phyloP scores from a whole-genome alignment of 768 basidiomycete species.

The Psilocybe subaeruginosa region DNA sequence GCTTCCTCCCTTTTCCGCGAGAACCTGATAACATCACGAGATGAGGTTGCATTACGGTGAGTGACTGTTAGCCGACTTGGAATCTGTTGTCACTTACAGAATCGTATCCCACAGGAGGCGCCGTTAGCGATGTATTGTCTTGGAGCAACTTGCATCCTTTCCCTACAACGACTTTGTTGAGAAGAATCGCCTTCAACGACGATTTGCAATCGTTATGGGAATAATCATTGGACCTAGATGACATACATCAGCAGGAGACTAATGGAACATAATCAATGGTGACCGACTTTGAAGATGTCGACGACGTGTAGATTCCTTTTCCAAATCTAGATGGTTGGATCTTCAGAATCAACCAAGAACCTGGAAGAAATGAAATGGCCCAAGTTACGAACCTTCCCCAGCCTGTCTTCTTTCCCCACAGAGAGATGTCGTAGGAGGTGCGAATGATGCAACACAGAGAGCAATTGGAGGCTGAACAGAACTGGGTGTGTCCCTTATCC shows the following conservation, averaged over 20 bases:
- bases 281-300: conserved; percentile 74
- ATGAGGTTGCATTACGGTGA: background rate
- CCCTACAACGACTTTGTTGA: conserved; percentile 76
- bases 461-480: conserved; percentile 61
- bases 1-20: conserved; percentile 68
- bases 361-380: background rate
- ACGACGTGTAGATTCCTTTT: conserved; percentile 72
- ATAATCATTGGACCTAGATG: conserved; percentile 40
- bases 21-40: conserved; percentile 43
- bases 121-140: conserved; percentile 55
- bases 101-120: conserved; percentile 66
- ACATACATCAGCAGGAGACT: background rate
- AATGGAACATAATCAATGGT: background rate
- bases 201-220: conserved; percentile 61
- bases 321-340: conserved; percentile 52
- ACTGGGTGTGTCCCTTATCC: conserved; percentile 57
- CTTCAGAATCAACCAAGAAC: background rate
- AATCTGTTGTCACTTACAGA: conserved; percentile 47
- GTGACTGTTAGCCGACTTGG: background rate
- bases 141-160: conserved; percentile 68
- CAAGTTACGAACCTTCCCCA: conserved; percentile 59
- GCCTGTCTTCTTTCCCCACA: conserved; percentile 71
- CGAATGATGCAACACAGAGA: conserved; percentile 66
- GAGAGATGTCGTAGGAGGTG: conserved; percentile 64
- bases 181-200: conserved; percentile 61